A percentile compares a stretch with the other conserved stretches of the same genome.
These are phyloP conservation scores for Russula brevipes DNA, from an alignment of 768 basidiomycete species.

Conservation along the genomic window DNA sequence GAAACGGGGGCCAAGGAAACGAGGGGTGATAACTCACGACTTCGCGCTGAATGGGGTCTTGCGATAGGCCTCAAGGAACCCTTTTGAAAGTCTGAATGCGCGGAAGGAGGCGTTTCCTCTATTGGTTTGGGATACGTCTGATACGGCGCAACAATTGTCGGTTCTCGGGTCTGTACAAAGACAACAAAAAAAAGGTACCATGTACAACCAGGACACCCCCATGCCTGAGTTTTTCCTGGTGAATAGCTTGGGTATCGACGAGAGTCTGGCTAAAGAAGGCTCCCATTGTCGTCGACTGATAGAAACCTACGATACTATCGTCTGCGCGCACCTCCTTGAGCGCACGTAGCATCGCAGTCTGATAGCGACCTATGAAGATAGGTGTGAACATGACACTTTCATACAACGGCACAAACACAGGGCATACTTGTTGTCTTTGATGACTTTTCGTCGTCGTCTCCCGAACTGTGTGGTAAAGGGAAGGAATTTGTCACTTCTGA, in stretches of 20 bases:
- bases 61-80: conserved; percentile 79
- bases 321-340: conserved; percentile 89
- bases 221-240: conserved; percentile 79
- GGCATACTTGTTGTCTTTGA: conserved; percentile 64
- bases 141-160: not conserved
- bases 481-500: conserved; percentile 92
- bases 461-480: conserved; percentile 65
- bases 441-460: conserved; percentile 81
- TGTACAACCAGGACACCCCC: conserved; percentile 83
- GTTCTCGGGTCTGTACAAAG: not conserved
- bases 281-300: conserved; percentile 82
- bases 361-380: conserved; percentile 59
- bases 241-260: conserved; percentile 78
- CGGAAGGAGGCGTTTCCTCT: conserved; percentile 85
- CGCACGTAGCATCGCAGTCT: conserved; percentile 77
- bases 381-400: not conserved
- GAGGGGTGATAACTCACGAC: conserved; percentile 48
- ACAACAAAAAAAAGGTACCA: conserved; percentile 41
- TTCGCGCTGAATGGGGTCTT: conserved; percentile 77
- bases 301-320: conserved; percentile 90
- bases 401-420: conserved; percentile 3
- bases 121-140: conserved; percentile 72
- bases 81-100: conserved; percentile 76
- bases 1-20: not conserved
- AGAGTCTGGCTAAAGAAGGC: conserved; percentile 80